Evolutionary conservation across 1,284 basidiomycete species (phyloP).

Genomic region (Fomitopsis palustris): DNA sequence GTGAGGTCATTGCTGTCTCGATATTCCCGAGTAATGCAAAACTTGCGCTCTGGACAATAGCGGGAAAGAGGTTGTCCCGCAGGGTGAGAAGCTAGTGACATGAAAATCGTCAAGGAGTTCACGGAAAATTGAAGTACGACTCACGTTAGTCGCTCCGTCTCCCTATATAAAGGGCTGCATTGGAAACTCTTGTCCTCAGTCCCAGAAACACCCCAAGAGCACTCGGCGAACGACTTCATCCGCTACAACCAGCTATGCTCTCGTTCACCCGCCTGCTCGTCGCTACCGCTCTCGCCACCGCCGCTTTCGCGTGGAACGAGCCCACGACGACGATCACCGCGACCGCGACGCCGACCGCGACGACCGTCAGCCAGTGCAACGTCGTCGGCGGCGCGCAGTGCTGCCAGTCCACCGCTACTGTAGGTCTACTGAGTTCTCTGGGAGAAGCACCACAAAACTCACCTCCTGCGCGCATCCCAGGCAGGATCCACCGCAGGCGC

Average conservation of each 20-base stretch:
- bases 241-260: not conserved
- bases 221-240: not conserved
- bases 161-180: too few relatives aligned
- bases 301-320: conserved; percentile 22
- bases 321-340: conserved; percentile 16
- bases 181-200: not conserved
- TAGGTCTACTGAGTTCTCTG: not conserved
- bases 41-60: too few relatives aligned
- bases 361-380: conserved; percentile 20
- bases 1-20: too few relatives aligned
- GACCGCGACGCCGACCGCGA: conserved; percentile 13
- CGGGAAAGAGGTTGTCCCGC: too few relatives aligned
- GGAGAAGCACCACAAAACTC: not conserved
- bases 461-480: not conserved
- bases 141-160: too few relatives aligned
- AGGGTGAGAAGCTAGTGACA: too few relatives aligned
- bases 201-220: not conserved
- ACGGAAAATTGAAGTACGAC: too few relatives aligned
- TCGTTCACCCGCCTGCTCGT: conserved; percentile 17
- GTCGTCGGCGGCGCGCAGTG: conserved; percentile 25
- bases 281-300: conserved; percentile 19
- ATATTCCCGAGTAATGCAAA: too few relatives aligned
- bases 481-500: not conserved
- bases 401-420: conserved; percentile 16
- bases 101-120: too few relatives aligned